A percentile compares a stretch with the other conserved stretches of the same genome.
phyloP scores from a whole-genome alignment of 1,139 yeast genomes.

The Magnusiomyces fungicola region DNA sequence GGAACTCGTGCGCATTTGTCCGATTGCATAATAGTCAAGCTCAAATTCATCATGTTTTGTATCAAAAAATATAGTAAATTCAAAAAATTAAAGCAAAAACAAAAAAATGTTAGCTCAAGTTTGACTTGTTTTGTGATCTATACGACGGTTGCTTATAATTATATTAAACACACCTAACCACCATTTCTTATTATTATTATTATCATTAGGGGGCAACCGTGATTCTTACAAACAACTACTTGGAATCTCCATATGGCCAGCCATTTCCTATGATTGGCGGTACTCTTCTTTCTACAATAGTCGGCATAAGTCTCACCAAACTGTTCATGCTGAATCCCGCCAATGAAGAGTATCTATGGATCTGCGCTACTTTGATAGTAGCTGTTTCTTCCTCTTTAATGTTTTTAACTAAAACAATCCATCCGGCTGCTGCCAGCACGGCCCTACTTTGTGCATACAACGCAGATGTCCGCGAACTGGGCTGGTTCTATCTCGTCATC shows the following conservation, averaged over 20 bases:
- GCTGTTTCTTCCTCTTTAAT: conserved; percentile 49
- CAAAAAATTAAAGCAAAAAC: too few species aligned
- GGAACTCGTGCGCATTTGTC: too few species aligned
- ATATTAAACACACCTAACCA: too few species aligned
- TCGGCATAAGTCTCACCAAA: conserved; percentile 52
- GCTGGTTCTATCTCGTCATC: conserved; percentile 64
- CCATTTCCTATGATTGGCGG: conserved; percentile 56
- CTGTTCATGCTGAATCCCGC: conserved; percentile 41
- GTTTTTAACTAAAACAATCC: conserved; percentile 51
- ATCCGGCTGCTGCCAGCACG: conserved; percentile 72
- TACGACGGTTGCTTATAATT: too few species aligned
- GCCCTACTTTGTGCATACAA: conserved; percentile 55
- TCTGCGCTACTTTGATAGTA: conserved; percentile 55
- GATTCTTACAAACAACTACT: conserved; percentile 51
- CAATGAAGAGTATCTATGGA: conserved; percentile 41
- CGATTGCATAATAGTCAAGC: too few species aligned
- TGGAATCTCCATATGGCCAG: conserved; percentile 55
- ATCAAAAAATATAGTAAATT: too few species aligned
- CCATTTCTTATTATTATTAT: background rate
- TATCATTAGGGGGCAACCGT: conserved; percentile 52
- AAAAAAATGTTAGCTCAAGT: too few species aligned
- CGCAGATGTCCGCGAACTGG: conserved; percentile 40
- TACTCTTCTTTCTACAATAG: conserved; percentile 45
- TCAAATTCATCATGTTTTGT: too few species aligned
- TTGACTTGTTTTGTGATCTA: too few species aligned